Base-by-base conservation (phyloP, 306 rosid genomes). In the Begonia fuchsioides region DNA sequence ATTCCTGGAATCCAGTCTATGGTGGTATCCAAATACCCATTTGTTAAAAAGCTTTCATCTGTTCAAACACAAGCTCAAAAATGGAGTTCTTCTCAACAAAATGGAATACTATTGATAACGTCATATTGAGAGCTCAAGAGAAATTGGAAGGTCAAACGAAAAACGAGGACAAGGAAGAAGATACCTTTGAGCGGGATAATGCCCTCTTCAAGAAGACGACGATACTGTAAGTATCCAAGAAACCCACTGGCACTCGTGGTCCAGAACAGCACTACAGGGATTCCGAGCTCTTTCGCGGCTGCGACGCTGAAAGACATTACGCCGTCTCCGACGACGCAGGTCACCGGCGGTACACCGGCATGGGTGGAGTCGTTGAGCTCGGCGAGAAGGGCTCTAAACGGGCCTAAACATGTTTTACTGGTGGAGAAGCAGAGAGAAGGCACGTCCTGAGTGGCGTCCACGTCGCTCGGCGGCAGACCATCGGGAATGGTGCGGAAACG, bases 1-100 rank as follows among this genome's bases (percentile, higher is more conserved):
- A 65, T 52, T 0, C 64, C 46, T 15, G 64, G 70, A 32, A 57
- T 10, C 70, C 70, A 65, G 3, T 65, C 64, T 7, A 52, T 40
- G 1, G 35, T 44, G 0, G 45, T 64, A 9, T 57, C 70, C 15
- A 65, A 26, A 41, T 57, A 59, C 8, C 57, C 59, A 26, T 64
- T 64, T 20, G 50, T 57, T 3, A 51, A 7, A 11, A 19, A 57
- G 15, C 57, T 52, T 41, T 49, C 63, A 57, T 57, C 69, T 64
- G 44, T 15, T 19, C 15, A 26, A 11, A 14, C 9, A 9, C 0
- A 19, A 45, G 11, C 11, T 10, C 12, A 8, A 48, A 48, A 17
- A 9, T 2, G 6, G 13, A 16, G 3, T 45, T 13, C 15, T 1
- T 44, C 3, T 44, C 5, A 1, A 12, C 6, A 15, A 47, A 13